phyloP scores from a whole-genome alignment of 1,284 basidiomycete species.

The Sanghuangporus baumii region DNA sequence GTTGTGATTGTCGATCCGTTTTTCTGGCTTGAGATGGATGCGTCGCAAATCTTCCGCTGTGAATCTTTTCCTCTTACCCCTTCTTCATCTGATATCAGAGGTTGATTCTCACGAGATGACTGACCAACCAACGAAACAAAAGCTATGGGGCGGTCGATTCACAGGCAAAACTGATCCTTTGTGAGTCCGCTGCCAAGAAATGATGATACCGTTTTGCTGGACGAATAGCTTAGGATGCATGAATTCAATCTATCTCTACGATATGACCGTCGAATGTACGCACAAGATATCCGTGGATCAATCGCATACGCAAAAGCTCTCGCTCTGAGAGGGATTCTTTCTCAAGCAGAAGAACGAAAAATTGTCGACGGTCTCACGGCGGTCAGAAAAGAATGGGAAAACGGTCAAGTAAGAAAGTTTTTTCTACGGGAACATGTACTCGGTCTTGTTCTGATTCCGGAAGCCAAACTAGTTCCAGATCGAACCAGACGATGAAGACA shows the following conservation, averaged over 20 bases:
- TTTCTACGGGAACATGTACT: background rate
- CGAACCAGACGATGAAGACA: slow-evolving; percentile 90
- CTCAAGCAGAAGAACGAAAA: slow-evolving; percentile 63
- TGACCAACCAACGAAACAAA: slow-evolving; percentile 66
- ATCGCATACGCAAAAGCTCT: slow-evolving; percentile 94
- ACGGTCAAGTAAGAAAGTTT: slow-evolving; percentile 48
- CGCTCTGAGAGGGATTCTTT: slow-evolving; percentile 74
- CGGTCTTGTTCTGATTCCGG: background rate
- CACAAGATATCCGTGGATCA: slow-evolving; percentile 88
- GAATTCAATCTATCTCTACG: slow-evolving; percentile 92
- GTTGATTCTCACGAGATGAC: slow-evolving; percentile 32
- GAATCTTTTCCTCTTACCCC: no score
- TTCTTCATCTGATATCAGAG: no score
- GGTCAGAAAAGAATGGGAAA: slow-evolving; percentile 85
- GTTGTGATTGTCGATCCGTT: background rate
- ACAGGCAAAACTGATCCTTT: slow-evolving; percentile 85
- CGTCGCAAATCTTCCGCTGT: no score
- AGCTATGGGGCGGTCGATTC: slow-evolving; percentile 87
- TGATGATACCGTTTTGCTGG: slow-evolving; percentile 4
- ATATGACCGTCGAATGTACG: slow-evolving; percentile 93
- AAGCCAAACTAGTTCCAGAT: slow-evolving; percentile 54
- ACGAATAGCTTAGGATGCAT: slow-evolving; percentile 69
- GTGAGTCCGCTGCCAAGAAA: slow-evolving; percentile 38
- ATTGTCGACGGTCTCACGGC: slow-evolving; percentile 75
- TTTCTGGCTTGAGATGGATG: background rate